Evolutionary conservation across 495 filamentous ascomycete species (phyloP), one percentile per base, ranked within the genome.

Genomic region (Aspergillus ostianus): DNA sequence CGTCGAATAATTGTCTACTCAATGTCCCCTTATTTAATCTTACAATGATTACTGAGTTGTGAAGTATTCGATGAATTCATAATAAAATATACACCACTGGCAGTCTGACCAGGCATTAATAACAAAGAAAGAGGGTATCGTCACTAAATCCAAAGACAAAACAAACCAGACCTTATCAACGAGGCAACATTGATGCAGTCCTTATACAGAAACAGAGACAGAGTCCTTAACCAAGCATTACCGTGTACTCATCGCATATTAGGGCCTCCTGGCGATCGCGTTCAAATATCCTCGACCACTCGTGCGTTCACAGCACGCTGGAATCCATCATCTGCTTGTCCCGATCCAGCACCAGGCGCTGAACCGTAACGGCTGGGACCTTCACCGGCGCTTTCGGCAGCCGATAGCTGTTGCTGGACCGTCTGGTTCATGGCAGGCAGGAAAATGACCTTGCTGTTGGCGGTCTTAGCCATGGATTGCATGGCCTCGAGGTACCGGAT

Each of bases 401-500:
- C 62, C 6, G 75, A 66, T 17, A 85, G 69, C 61, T 82, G 73
- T 53, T 77, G 68, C 67, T 75, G 72, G 17, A 84, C 71, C 3
- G 72, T 80, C 65, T 84, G 70, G 63, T 74, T 79, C 36, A 72
- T 83, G 1, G 79, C 78, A 2, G 92, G 92, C 65, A 98, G 71
- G 84, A 98, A 98, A 70, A 98, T 97, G 66, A 98, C 94, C 81
- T 98, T 98, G 80, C 82, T 84, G 76, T 97, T 96, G 19, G 94
- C 92, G 0, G 83, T 84, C 86, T 98, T 98, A 59, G 94, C 95
- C 94, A 98, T 98, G 9, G 91, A 85, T 71, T 99, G 94, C 92
- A 98, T 97, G n/a, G 94, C 94, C 80, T 99, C 94, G 60, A 99
- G 86, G 65, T 98, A 96, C 21, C 93, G 80, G 77, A 99, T 99